phyloP scores from a whole-genome alignment of 495 filamentous ascomycete species.

The Penicillium waksmanii region DNA sequence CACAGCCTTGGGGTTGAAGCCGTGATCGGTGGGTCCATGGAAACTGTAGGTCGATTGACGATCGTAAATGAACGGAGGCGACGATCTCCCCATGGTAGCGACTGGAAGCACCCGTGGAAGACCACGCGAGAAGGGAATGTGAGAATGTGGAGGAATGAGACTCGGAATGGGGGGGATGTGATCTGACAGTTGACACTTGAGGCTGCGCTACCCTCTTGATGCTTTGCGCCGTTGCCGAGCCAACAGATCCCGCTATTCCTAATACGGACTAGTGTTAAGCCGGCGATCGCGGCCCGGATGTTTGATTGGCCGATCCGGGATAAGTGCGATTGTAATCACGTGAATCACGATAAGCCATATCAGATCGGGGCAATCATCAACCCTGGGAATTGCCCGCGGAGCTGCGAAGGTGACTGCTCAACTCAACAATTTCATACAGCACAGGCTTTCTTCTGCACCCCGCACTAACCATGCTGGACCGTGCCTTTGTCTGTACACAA shows the following conservation, averaged over 20 bases:
- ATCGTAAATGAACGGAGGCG: conserved; percentile 81
- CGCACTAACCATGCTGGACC: conserved; percentile 32
- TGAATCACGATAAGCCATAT: background rate
- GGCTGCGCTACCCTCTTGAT: background rate
- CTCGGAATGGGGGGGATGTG: conserved; percentile 31
- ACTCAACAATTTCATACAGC: background rate
- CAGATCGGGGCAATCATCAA: conserved; percentile 15
- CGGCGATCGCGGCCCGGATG: background rate
- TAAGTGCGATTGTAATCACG: background rate
- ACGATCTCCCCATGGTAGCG: conserved; percentile 58
- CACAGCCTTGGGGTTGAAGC: conserved; percentile 82
- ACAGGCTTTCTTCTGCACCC: background rate
- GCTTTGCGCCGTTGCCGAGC: background rate
- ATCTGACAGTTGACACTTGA: conserved; percentile 23
- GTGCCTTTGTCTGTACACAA: conserved; percentile 37
- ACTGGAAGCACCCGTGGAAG: conserved; percentile 33
- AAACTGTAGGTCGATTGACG: conserved; percentile 51
- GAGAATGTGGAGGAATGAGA: conserved; percentile 36
- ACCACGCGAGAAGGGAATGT: conserved; percentile 38
- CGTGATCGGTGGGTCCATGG: conserved; percentile 53
- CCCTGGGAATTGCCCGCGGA: background rate
- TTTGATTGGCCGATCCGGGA: background rate
- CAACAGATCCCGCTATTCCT: background rate
- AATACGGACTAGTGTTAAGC: background rate
- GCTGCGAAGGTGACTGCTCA: background rate